Conservation (phyloP, 257 asterid genomes). For the Dorcoceras hygrometricum region DNA sequence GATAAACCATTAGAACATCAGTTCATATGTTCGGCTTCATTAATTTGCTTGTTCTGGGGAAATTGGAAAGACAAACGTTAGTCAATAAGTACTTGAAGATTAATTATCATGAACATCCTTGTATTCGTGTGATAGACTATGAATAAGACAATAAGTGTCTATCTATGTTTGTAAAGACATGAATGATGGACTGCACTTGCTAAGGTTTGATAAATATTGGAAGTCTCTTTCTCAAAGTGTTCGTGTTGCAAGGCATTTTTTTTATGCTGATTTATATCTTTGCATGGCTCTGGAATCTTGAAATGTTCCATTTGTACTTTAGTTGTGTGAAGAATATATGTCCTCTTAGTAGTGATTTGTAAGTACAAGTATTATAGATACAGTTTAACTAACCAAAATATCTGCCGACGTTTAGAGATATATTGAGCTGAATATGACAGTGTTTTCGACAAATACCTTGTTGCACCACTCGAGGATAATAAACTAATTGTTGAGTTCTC, state of each 20-base stretch:
- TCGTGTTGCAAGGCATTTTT: neutral
- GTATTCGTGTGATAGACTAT: neutral
- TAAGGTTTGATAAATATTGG: neutral
- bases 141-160: neutral
- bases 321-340: no score
- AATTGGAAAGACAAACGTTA: neutral
- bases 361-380: no score
- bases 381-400: no score
- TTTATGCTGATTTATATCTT: neutral
- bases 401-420: no score
- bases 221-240: neutral
- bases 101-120: neutral
- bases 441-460: no score
- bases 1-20: constrained; percentile 55
- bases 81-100: neutral
- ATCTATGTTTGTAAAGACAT: neutral
- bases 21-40: constrained; percentile 25
- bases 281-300: neutral
- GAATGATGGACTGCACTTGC: neutral
- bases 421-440: no score
- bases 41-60: neutral
- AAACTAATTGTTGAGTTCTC: no score
- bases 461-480: no score
- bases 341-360: neutral
- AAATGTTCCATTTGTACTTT: neutral